phyloP scores from a whole-genome alignment of 2,329 filamentous ascomycete genomes.

The Truncatella angustata region DNA sequence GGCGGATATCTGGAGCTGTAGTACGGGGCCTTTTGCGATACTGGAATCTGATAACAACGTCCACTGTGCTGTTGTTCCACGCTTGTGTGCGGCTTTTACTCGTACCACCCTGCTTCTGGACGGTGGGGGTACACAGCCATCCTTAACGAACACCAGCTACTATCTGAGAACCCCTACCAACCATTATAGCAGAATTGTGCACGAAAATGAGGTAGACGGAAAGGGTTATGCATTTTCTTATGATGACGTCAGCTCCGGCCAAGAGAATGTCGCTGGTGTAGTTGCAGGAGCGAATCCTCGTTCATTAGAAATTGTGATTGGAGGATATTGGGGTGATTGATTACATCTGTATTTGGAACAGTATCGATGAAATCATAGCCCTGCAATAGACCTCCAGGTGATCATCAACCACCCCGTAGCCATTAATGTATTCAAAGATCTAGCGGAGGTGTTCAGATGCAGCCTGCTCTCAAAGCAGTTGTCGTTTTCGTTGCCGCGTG shows the following conservation, averaged over 20 bases:
- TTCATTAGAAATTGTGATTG: slow-evolving; percentile 45
- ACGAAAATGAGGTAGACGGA: slow-evolving; percentile 57
- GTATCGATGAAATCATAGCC: too few species aligned
- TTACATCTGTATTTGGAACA: too few species aligned
- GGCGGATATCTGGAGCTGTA: slow-evolving; percentile 50
- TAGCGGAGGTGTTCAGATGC: too few species aligned
- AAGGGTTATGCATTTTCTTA: slow-evolving; percentile 66
- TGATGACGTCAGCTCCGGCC: slow-evolving; percentile 63
- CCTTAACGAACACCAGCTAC: slow-evolving; percentile 34
- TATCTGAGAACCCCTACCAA: slow-evolving; percentile 43
- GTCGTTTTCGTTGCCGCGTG: too few species aligned
- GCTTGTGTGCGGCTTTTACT: slow-evolving; percentile 49
- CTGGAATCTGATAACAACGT: slow-evolving; percentile 34
- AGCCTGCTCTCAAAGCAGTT: too few species aligned
- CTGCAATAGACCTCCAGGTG: too few species aligned
- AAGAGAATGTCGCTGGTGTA: slow-evolving; percentile 52
- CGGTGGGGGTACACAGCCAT: slow-evolving; percentile 46
- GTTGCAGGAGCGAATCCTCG: slow-evolving; percentile 44
- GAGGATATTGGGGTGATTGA: too few species aligned
- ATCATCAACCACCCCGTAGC: too few species aligned
- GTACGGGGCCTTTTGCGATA: slow-evolving; percentile 44
- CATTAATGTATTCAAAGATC: too few species aligned
- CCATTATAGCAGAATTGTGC: slow-evolving; percentile 61
- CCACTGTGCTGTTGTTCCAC: slow-evolving; percentile 42
- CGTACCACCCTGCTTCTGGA: slow-evolving; percentile 44